A percentile compares a stretch with the other conserved stretches of the same genome.
These are phyloP conservation scores for Umbelopsis vinacea DNA, from an alignment of 192 early-diverging fungal species.

Conservation along the genomic window DNA sequence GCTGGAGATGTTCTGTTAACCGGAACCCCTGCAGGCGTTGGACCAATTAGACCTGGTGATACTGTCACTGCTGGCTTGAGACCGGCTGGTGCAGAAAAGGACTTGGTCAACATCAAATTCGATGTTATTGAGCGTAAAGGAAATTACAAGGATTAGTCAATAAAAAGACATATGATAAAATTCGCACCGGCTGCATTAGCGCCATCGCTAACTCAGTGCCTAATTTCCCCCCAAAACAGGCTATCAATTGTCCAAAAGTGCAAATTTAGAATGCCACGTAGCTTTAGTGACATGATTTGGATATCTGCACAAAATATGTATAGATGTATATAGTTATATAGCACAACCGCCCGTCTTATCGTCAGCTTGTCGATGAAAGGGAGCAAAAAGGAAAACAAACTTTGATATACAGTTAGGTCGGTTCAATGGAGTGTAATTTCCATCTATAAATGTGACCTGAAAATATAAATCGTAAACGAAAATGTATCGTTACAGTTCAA, in stretches of 20 bases:
- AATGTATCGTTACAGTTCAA: not conserved
- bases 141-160: not conserved
- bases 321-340: slow-evolving; percentile 19
- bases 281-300: not conserved
- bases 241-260: not conserved
- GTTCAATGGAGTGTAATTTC: not conserved
- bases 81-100: slow-evolving; percentile 12
- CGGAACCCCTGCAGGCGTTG: slow-evolving; percentile 91
- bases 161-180: no score
- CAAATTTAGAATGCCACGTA: not conserved
- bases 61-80: slow-evolving; percentile 68
- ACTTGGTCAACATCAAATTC: slow-evolving; percentile 28
- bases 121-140: slow-evolving; percentile 35
- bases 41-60: slow-evolving; percentile 80
- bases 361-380: not conserved
- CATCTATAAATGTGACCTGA: slow-evolving; percentile 16
- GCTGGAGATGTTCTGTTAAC: slow-evolving; percentile 91
- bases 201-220: not conserved
- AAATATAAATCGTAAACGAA: slow-evolving; percentile 21
- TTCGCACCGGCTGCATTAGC: no score
- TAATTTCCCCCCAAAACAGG: not conserved
- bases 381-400: slow-evolving; percentile 5
- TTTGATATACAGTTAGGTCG: slow-evolving; percentile 19
- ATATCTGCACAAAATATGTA: not conserved
- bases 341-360: slow-evolving; percentile 14